Percentiles rank a stretch among this genome's conserved stretches.
phyloP scores from a whole-genome alignment of 257 asterid species.

The Solanum dulcamara region DNA sequence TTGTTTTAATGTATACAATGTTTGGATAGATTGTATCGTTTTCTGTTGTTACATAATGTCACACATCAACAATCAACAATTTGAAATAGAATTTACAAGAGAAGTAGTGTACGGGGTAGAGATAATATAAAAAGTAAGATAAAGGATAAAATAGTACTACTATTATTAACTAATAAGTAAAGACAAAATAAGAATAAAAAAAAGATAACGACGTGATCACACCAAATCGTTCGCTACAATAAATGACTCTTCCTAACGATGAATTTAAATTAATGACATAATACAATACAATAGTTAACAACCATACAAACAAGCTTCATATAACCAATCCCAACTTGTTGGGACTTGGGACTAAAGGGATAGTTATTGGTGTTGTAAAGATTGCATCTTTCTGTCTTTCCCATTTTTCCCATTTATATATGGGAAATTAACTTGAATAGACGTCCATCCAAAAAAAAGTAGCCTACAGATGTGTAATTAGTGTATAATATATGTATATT shows the following conservation, averaged over 20 bases:
- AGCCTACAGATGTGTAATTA: neutral
- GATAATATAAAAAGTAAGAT: neutral
- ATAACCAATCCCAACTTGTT: neutral
- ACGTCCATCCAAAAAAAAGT: neutral
- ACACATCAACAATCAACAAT: no score
- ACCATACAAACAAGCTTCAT: neutral
- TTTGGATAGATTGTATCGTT: neutral
- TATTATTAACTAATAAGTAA: neutral
- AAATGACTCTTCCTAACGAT: neutral
- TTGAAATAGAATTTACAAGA: neutral
- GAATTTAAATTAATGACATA: neutral
- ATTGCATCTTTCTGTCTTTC: neutral
- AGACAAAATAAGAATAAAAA: neutral
- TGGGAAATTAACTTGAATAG: neutral
- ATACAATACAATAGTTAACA: neutral
- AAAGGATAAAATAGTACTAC: neutral
- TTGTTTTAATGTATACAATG: neutral
- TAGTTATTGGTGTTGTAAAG: neutral
- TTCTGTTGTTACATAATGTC: neutral
- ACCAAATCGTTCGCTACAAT: neutral
- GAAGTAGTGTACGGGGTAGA: neutral
- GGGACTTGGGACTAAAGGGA: neutral
- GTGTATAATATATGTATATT: neutral
- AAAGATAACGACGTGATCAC: neutral
- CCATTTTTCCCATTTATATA: neutral